Evolutionary conservation across 805 yeast genomes (phyloP), one percentile per base, ranked within the genome.

Genomic region (Torulaspora maleeae): DNA sequence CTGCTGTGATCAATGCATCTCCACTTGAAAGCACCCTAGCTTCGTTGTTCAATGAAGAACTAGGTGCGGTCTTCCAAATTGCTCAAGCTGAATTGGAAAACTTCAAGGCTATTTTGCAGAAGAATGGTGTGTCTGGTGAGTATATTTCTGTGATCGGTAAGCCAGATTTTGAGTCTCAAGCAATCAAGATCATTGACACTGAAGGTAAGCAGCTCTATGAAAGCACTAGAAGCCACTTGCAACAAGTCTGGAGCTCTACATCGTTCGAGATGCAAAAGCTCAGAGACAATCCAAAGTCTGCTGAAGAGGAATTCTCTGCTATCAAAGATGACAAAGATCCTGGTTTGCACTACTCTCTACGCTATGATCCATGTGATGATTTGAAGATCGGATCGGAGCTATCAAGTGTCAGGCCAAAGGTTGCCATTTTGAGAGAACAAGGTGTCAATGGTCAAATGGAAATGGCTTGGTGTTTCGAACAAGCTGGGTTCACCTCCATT

Each of bases 381-480:
- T 61, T 80, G 40, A 64, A 66, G 16, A 58, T 74, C 10, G 64
- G 73, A 2, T 36, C 46, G 3, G 43, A 49, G 27, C 27, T 56
- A 27, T 41, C 53, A 3, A 22, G 40, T 12, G 39, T 29, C 4
- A 79, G 73, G 60, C 99, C 99, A 41, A 84, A 80, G 68, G 98
- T 93, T 54, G 99, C 98, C 33, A 89, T 93, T 45, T 74, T 93
- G 60, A 85, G 99, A 72, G 99, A 93, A 66, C 99, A 93, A 71
- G 99, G 99, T 71, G 96, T 93, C 45, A 93, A 93, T 67, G 95
- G 97, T 28, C 96, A 91, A 65, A 86, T 85, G 75, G 99, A 93
- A 72, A 90, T 93, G 97, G 97, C 98, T 2, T 90, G 95, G 87
- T 79, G 91, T 53, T 89, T 93, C 77, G 83, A 83, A 64, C 88